Conservation (phyloP, 1,139 yeast genomes). For the Ogataea hybrid region DNA sequence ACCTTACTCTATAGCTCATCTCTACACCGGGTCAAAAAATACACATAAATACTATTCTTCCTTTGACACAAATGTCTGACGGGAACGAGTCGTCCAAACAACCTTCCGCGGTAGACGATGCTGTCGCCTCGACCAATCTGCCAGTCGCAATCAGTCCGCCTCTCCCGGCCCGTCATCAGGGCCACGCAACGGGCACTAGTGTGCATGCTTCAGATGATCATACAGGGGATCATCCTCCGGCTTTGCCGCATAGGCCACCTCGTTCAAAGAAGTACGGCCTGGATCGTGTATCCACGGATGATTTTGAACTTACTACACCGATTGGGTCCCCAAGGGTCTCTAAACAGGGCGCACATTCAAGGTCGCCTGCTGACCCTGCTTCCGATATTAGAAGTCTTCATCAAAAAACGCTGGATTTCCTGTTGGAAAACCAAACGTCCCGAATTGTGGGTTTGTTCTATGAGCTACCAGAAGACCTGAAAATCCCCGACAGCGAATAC, state of each 20-base stretch:
- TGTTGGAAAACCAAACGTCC: slow-evolving; percentile 14
- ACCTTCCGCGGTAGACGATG: background rate
- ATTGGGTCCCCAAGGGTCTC: slow-evolving; percentile 14
- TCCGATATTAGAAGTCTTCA: slow-evolving; percentile 1
- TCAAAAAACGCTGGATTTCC: slow-evolving; percentile 11
- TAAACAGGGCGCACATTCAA: background rate
- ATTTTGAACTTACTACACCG: slow-evolving; percentile 23
- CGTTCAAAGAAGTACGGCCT: slow-evolving; percentile 19
- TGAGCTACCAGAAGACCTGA: slow-evolving; percentile 11
- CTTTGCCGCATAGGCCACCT: slow-evolving; percentile 14
- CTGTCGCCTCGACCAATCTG: background rate
- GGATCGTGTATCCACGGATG: slow-evolving; percentile 15
- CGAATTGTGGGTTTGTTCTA: slow-evolving; percentile 16
- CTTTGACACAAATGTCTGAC: too few species aligned
- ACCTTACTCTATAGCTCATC: background rate
- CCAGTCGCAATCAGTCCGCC: background rate
- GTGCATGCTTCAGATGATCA: too few species aligned
- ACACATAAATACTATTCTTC: background rate
- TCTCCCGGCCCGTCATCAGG: background rate
- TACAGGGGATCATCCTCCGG: slow-evolving; percentile 3
- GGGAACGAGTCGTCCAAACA: too few species aligned
- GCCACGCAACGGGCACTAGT: too few species aligned
- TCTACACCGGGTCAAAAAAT: slow-evolving; percentile 1
- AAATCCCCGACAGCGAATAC: slow-evolving; percentile 19
- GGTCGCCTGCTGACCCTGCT: background rate